These are phyloP conservation scores for Fusarium poae DNA, from an alignment of 2,329 filamentous ascomycete genomes.

Conservation along the genomic window DNA sequence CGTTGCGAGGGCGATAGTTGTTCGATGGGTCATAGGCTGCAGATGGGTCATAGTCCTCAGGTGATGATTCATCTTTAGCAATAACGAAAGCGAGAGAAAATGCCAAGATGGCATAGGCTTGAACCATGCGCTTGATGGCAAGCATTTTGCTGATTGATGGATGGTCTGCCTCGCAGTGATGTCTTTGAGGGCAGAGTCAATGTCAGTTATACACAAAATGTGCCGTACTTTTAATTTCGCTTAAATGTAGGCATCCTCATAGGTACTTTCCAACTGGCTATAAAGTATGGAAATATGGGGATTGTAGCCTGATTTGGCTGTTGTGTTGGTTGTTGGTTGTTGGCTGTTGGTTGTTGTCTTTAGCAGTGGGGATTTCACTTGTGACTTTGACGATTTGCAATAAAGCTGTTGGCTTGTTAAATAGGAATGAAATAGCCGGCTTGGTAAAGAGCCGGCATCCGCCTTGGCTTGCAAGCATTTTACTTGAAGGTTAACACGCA, in stretches of 20 bases:
- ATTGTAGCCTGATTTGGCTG: too few species aligned
- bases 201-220: background rate
- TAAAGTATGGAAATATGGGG: background rate
- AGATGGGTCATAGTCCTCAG: background rate
- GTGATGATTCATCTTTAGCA: background rate
- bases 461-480: background rate
- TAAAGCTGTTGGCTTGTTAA: too few species aligned
- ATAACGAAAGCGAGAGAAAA: background rate
- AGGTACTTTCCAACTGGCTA: background rate
- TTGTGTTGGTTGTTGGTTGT: too few species aligned
- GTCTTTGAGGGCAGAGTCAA: background rate
- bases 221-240: background rate
- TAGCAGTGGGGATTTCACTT: background rate
- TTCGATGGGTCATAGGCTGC: background rate
- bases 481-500: too few species aligned
- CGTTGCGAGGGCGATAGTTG: background rate
- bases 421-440: background rate
- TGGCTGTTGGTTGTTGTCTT: background rate
- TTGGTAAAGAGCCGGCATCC: background rate
- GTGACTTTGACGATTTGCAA: too few species aligned
- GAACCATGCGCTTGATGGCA: fast-evolving
- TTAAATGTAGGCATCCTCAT: background rate
- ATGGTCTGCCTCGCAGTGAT: background rate
- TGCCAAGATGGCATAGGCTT: fast-evolving
- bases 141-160: fast-evolving